Percentiles rank a stretch among this genome's conserved stretches.
Conservation (phyloP, 345 rosid species). For the Boechera stricta region DNA sequence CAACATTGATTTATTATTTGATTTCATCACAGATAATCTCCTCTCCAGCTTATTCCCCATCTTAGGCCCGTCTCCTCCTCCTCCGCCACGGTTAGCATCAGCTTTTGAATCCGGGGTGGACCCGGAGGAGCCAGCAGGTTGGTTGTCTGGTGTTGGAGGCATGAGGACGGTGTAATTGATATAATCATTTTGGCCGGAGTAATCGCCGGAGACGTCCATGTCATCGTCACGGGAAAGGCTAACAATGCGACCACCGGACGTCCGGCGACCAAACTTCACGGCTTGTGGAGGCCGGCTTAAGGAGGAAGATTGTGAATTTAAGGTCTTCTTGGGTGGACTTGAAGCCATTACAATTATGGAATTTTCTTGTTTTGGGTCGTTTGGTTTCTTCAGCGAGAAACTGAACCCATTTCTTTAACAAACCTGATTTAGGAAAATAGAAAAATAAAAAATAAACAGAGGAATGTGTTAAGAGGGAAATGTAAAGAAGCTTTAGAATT, state of each 20-base stretch:
- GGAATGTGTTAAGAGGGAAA: constrained; percentile 37
- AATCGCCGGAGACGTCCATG: constrained; percentile 68
- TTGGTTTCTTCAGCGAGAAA: constrained; percentile 42
- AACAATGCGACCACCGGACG: constrained; percentile 69
- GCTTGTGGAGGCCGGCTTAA: constrained; percentile 59
- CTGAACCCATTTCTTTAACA: constrained; percentile 45
- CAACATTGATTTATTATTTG: constrained; percentile 78
- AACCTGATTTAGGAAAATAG: constrained; percentile 37
- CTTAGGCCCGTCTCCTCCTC: constrained; percentile 5
- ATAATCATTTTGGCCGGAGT: constrained; percentile 73
- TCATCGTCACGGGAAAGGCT: constrained; percentile 83
- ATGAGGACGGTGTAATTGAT: constrained; percentile 86
- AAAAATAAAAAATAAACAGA: neutral
- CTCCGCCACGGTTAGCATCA: constrained; percentile 40
- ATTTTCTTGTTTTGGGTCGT: constrained; percentile 34
- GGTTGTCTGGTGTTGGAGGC: constrained; percentile 98
- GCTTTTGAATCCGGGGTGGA: constrained; percentile 49
- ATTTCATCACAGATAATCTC: constrained; percentile 75
- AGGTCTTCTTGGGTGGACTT: constrained; percentile 53
- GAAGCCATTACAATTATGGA: constrained; percentile 45
- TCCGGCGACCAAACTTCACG: constrained; percentile 67
- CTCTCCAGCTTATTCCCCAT: constrained; percentile 60
- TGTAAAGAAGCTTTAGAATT: constrained; percentile 12
- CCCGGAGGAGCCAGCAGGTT: constrained; percentile 58
- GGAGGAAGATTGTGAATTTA: constrained; percentile 52